Percentiles rank a stretch among this genome's conserved stretches.
Conservation (phyloP, 129 eudicot species). For the Calendula officinalis region DNA sequence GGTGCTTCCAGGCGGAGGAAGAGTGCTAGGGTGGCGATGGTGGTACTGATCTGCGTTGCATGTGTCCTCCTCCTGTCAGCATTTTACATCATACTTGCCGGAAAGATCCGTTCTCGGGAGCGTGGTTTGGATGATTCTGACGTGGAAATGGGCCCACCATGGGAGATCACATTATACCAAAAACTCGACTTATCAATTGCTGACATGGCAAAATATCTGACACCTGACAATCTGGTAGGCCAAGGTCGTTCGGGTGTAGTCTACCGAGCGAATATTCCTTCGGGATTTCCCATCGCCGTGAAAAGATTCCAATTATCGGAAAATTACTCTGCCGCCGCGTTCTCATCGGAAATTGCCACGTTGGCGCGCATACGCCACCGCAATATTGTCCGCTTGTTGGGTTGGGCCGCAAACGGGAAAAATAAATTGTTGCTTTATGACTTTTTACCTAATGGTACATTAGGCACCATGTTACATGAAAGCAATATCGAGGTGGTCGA, state of each 20-base stretch:
- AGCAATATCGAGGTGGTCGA: constrained; percentile 46
- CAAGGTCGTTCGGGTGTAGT: constrained; percentile 74
- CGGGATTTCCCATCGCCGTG: constrained; percentile 64
- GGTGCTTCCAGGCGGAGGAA: constrained; percentile 44
- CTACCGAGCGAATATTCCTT: constrained; percentile 46
- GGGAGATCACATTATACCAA: constrained; percentile 92
- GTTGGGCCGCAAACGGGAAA: constrained; percentile 88
- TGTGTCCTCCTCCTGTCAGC: constrained; percentile 61
- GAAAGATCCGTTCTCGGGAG: constrained; percentile 30
- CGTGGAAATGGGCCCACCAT: constrained; percentile 80
- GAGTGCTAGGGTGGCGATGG: constrained; percentile 85
- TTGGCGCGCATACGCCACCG: constrained; percentile 78
- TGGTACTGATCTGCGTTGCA: constrained; percentile 70
- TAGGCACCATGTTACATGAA: constrained; percentile 68
- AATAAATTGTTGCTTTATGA: constrained; percentile 76
- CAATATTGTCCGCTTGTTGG: constrained; percentile 74
- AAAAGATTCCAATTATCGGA: constrained; percentile 67
- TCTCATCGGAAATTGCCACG: constrained; percentile 89
- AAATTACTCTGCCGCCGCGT: constrained; percentile 54
- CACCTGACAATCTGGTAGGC: constrained; percentile 64
- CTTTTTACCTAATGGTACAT: constrained; percentile 69
- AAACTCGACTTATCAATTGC: constrained; percentile 77
- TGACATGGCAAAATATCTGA: constrained; percentile 68
- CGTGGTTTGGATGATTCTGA: constrained; percentile 45
- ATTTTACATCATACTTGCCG: constrained; percentile 63